phyloP scores from a whole-genome alignment of 768 basidiomycete genomes.

The Naematelia encephala region DNA sequence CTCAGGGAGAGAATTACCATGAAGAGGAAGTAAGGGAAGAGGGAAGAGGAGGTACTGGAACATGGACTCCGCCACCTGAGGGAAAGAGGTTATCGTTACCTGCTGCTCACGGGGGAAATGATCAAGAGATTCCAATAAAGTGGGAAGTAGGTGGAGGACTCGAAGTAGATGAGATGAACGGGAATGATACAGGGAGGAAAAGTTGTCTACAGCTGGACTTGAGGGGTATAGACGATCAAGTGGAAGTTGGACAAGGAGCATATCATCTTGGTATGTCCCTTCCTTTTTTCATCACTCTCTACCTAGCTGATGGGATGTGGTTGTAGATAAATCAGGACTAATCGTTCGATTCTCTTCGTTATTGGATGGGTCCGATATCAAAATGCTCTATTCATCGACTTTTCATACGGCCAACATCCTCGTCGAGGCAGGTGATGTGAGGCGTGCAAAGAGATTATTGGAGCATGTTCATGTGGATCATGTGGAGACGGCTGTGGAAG shows the following conservation, averaged over 20 bases:
- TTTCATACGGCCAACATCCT: slow-evolving; percentile 45
- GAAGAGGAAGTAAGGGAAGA: slow-evolving; percentile 12
- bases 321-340: slow-evolving; percentile 39
- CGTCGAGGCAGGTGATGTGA: slow-evolving; percentile 40
- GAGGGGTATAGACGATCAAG: slow-evolving; percentile 17
- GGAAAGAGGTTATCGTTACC: slow-evolving; percentile 12
- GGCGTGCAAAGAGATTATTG: slow-evolving; percentile 29
- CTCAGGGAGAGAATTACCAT: background rate
- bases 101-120: background rate
- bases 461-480: no score
- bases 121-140: slow-evolving; percentile 8
- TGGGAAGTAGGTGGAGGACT: slow-evolving; percentile 3
- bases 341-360: slow-evolving; percentile 38
- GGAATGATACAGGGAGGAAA: slow-evolving; percentile 19
- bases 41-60: background rate
- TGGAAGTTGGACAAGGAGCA: slow-evolving; percentile 3
- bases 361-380: slow-evolving; percentile 22
- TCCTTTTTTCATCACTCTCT: background rate
- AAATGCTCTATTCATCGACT: slow-evolving; percentile 44
- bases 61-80: background rate
- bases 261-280: slow-evolving; percentile 13
- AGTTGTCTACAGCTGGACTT: slow-evolving; percentile 42
- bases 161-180: slow-evolving; percentile 4
- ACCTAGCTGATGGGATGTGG: no score
- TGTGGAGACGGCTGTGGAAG: no score